Conservation (phyloP, 1,284 basidiomycete genomes). For the Austroboletus niveus region DNA sequence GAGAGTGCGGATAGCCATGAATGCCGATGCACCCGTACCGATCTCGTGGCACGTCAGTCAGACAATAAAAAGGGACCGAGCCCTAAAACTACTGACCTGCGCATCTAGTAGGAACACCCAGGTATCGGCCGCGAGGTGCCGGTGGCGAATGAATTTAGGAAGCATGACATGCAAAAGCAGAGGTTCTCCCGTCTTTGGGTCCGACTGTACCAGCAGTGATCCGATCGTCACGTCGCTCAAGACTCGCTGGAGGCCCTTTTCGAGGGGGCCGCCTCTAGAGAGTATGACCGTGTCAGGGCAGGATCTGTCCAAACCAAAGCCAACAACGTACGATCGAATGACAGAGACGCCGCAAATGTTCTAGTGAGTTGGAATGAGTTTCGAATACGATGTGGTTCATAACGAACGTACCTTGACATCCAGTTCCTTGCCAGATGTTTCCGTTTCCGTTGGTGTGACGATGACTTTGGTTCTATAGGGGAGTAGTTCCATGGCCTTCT, state of each 20-base stretch:
- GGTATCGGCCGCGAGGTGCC: conserved; percentile 61
- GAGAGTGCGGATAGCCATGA: conserved; percentile 95
- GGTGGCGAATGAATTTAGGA: conserved; percentile 67
- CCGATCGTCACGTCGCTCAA: conserved; percentile 88
- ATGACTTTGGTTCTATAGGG: conserved; percentile 69
- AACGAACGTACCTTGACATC: conserved; percentile 47
- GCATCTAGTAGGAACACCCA: conserved; percentile 93
- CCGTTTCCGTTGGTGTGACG: conserved; percentile 63
- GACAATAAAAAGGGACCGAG: neutral
- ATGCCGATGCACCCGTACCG: conserved; percentile 90
- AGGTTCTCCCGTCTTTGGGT: conserved; percentile 83
- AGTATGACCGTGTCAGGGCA: conserved; percentile 2
- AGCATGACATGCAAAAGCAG: conserved; percentile 82
- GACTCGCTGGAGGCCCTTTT: conserved; percentile 87
- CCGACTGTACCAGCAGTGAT: conserved; percentile 88
- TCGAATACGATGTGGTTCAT: neutral
- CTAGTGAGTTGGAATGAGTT: conserved; percentile 25
- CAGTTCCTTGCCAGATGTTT: conserved; percentile 62
- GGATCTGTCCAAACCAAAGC: neutral
- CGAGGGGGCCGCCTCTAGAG: conserved; percentile 80
- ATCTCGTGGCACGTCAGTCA: conserved; percentile 50
- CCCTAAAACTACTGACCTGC: conserved; percentile 49
- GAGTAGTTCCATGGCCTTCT: conserved; percentile 80
- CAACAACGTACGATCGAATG: conserved; percentile 64
- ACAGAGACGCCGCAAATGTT: conserved; percentile 83